Conservation (phyloP, 257 asterid species). For the Echium plantagineum region DNA sequence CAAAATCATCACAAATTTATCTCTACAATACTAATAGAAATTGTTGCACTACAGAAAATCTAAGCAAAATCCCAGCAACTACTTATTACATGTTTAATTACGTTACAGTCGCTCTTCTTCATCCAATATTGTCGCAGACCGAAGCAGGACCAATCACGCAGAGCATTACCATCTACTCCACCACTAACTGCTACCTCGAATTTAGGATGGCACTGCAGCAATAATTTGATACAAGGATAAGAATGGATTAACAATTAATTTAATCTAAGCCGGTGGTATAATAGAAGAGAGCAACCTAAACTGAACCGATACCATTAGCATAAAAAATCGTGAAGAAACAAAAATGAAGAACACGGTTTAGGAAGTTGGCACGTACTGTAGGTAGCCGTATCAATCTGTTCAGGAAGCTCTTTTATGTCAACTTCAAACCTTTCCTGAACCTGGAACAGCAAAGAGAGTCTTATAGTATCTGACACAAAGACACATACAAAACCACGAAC, state of each 20-base stretch:
- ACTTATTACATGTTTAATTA: background rate
- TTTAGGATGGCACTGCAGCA: background rate
- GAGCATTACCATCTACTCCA: no score
- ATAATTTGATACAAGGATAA: no score
- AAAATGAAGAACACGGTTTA: no score
- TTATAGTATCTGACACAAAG: background rate
- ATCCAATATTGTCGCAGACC: background rate
- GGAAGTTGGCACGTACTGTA: constrained; percentile 43
- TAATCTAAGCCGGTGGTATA: no score
- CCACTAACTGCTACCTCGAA: background rate
- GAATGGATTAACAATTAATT: no score
- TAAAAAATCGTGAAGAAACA: no score
- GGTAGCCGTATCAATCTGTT: constrained; percentile 77
- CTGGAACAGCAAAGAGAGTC: constrained; percentile 22
- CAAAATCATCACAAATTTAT: no score
- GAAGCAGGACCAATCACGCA: background rate
- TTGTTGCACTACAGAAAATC: no score
- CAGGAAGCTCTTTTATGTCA: constrained; percentile 75
- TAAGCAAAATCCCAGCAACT: no score
- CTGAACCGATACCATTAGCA: no score
- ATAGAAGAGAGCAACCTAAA: no score
- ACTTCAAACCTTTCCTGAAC: constrained; percentile 87
- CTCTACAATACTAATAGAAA: no score
- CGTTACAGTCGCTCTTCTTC: background rate
- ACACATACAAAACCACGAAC: background rate